These are phyloP conservation scores for Phaeosphaeria sp. DNA, from an alignment of 2,329 filamentous ascomycete species.

Conservation along the genomic window DNA sequence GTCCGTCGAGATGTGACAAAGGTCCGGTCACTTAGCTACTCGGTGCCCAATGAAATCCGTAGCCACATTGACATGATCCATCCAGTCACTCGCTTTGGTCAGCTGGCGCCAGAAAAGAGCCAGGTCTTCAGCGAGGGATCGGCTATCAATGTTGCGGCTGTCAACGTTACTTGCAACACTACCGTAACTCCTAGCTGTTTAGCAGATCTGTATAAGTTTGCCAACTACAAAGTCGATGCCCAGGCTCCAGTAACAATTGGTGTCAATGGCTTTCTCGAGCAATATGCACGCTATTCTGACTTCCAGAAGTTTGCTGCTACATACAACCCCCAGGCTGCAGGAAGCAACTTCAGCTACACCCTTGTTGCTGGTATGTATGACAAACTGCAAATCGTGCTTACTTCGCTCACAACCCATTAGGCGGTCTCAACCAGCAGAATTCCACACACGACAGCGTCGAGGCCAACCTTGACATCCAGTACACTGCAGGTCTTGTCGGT, in stretches of 20 bases:
- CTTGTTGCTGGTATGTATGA: conserved; percentile 50
- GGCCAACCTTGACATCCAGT: conserved; percentile 60
- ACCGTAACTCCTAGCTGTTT: conserved; percentile 57
- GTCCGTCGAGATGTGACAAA: conserved; percentile 51
- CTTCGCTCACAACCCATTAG: conserved; percentile 15
- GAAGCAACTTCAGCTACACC: conserved; percentile 54
- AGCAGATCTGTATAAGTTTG: conserved; percentile 54
- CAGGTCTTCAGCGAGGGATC: conserved; percentile 40
- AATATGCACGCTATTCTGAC: conserved; percentile 58
- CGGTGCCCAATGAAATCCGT: conserved; percentile 63
- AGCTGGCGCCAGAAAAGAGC: conserved; percentile 53
- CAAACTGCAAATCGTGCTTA: neutral
- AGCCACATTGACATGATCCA: conserved; percentile 67
- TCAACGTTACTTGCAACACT: conserved; percentile 50
- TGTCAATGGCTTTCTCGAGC: conserved; percentile 56
- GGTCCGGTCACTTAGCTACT: conserved; percentile 66
- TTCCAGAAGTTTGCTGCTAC: conserved; percentile 49
- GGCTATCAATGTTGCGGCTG: conserved; percentile 25
- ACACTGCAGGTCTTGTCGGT: conserved; percentile 53
- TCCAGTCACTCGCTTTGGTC: conserved; percentile 69
- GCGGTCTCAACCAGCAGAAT: conserved; percentile 42
- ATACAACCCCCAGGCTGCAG: conserved; percentile 49
- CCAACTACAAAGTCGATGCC: conserved; percentile 49
- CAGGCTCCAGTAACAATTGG: conserved; percentile 48
- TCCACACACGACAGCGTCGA: conserved; percentile 52